Percentiles rank a stretch among this genome's conserved stretches.
phyloP scores from a whole-genome alignment of 441 rosid genomes.

The Pelargonium myrrhifolium region DNA sequence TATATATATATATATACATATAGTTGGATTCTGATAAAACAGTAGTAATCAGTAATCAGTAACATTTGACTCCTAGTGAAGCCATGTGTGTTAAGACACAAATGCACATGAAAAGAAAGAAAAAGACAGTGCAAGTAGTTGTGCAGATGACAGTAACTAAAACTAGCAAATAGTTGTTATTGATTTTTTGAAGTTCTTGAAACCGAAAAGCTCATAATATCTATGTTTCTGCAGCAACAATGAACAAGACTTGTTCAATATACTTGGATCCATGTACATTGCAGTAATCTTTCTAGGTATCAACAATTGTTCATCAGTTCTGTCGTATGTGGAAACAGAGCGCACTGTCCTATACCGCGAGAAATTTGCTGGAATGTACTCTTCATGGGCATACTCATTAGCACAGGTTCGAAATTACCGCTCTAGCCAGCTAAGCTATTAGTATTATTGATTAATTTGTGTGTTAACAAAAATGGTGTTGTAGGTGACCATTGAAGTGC shows the following conservation, averaged over 20 bases:
- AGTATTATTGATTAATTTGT: not conserved
- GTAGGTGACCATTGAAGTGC: slow-evolving; percentile 44
- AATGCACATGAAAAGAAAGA: too few relatives aligned
- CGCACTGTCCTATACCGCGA: slow-evolving; percentile 49
- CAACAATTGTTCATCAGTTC: slow-evolving; percentile 46
- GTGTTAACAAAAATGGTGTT: not conserved
- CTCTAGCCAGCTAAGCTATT: too few relatives aligned
- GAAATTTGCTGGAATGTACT: slow-evolving; percentile 48
- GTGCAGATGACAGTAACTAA: too few relatives aligned
- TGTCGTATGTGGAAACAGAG: slow-evolving; percentile 44
- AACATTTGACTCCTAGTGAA: too few relatives aligned
- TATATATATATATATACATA: too few relatives aligned
- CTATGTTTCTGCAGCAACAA: slow-evolving; percentile 29
- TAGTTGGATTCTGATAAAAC: too few relatives aligned
- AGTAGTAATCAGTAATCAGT: too few relatives aligned
- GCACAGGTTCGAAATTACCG: slow-evolving; percentile 36
- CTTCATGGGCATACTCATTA: slow-evolving; percentile 52
- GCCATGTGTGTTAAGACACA: too few relatives aligned
- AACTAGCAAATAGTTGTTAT: too few relatives aligned
- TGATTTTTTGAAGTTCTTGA: not conserved
- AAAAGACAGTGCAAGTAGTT: too few relatives aligned
- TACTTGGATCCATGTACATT: slow-evolving; percentile 46
- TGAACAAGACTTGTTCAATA: slow-evolving; percentile 51
- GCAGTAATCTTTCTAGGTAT: slow-evolving; percentile 43
- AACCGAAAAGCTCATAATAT: too few relatives aligned